Evolutionary conservation across 495 filamentous ascomycete species (phyloP), one percentile per base, ranked within the genome.

Genomic region (Aspergillus ellipticus): DNA sequence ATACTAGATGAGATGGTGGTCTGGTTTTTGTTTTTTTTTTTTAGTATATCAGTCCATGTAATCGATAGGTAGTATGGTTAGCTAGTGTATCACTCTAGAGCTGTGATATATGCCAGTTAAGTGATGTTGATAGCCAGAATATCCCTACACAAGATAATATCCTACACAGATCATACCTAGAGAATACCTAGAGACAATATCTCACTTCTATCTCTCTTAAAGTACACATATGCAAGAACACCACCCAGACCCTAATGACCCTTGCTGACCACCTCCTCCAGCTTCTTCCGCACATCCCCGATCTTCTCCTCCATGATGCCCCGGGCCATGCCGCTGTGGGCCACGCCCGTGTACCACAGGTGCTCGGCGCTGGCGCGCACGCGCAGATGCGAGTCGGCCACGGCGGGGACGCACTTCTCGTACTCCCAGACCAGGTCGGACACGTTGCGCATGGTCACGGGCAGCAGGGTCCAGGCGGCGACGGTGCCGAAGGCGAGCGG

Each of bases 261-360:
- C 79, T 96, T 93, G 75, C 83, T 89, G 35, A 98, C 89, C 88
- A 92, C 88, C 33, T 83, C 85, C 78, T 97, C 92, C 37, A 96
- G 70, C 58, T 77, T 79, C 74, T 89, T 87, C 60, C 91, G 80
- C 47, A 79, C 83, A 20, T 84, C 80, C 47, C 72, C 78, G 49
- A 96, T 88, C 71, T 84, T 88, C 53, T 91, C 87, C 63, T 93
- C 85, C 64, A 91, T 82, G 79, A 86, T 89, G 56, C 72, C 78
- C 61, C 84, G 79, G 22, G 81, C 83, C 70, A 89, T 80, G 42
- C 84, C 77, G 19, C 82, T 81, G 70, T 91, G 90, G 58, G 88
- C 82, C 66, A 83, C 79, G 15, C 84, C 84, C 54, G 89, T 87
- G 60, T 78, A 71, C 77, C 81, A 83, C 42, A 86, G 85, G 70